Evolutionary conservation across 768 basidiomycete species (phyloP).

Genomic region (Nidularia pulvinata): DNA sequence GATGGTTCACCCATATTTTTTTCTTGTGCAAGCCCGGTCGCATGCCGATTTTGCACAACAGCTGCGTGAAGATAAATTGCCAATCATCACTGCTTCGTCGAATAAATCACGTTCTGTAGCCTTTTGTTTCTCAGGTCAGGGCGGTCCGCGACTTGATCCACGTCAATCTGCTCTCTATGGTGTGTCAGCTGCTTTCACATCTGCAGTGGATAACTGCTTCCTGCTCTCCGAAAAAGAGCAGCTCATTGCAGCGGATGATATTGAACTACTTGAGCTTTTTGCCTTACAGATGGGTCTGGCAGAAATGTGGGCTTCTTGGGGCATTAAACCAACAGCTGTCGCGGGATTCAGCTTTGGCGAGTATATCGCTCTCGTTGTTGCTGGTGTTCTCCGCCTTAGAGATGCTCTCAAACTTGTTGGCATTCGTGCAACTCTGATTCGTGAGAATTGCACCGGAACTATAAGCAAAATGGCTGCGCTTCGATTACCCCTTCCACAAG

Average conservation of each 20-base stretch:
- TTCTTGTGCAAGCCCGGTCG: conserved; percentile 1
- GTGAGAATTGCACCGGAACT: not conserved
- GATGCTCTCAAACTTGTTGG: conserved; percentile 2
- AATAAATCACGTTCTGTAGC: not conserved
- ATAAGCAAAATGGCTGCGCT: conserved; percentile 4
- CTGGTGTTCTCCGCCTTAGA: conserved; percentile 1
- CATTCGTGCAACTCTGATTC: conserved; percentile 3
- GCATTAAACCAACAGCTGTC: not conserved
- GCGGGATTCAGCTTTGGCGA: conserved; percentile 5
- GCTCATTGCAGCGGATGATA: conserved; percentile 1
- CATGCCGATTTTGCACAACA: not conserved
- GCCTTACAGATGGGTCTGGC: conserved; percentile 3
- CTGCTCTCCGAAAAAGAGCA: conserved; percentile 1
- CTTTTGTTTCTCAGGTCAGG: conserved; percentile 5
- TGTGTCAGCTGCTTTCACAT: conserved; percentile 1
- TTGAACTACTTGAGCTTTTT: conserved; percentile 2
- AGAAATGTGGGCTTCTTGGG: conserved; percentile 3
- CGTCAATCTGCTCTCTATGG: conserved; percentile 1
- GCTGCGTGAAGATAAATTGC: not conserved
- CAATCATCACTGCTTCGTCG: not conserved
- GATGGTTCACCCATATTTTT: not conserved
- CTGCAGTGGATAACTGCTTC: conserved; percentile 3
- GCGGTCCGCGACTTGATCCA: conserved; percentile 3
- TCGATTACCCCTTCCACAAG: not conserved
- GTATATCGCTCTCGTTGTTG: conserved; percentile 1